phyloP scores from a whole-genome alignment of 192 early-diverging fungal genomes.

The Backusella tuberculispora region DNA sequence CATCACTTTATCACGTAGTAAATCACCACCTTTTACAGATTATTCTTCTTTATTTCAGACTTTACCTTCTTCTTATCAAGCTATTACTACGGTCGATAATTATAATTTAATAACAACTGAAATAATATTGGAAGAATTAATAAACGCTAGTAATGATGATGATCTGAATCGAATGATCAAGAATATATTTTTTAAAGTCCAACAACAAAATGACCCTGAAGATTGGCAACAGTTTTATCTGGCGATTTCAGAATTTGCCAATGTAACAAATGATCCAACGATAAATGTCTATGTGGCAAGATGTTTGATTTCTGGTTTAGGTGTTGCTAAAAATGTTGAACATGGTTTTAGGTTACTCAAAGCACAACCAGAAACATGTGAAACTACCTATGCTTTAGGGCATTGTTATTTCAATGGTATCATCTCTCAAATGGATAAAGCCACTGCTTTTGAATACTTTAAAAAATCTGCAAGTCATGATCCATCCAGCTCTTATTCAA shows the following conservation, averaged over 20 bases:
- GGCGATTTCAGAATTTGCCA: conserved; percentile 18
- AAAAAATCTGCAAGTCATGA: conserved; percentile 4
- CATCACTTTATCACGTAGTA: conserved; percentile 6
- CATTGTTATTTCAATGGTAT: conserved; percentile 34
- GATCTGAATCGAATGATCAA: not conserved
- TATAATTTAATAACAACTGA: not conserved
- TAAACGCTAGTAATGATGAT: not conserved
- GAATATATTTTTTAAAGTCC: conserved; percentile 26
- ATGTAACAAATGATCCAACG: conserved; percentile 1
- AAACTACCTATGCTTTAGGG: conserved; percentile 29
- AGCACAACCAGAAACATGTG: conserved; percentile 14
- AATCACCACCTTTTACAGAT: not conserved
- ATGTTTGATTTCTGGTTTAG: conserved; percentile 33
- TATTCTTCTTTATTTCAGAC: not conserved
- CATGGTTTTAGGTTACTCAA: conserved; percentile 27
- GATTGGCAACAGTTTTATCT: conserved; percentile 31
- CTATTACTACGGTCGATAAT: no score
- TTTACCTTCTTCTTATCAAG: not conserved
- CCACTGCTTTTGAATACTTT: conserved; percentile 28
- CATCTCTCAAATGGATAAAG: conserved; percentile 1
- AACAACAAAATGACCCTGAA: conserved; percentile 19
- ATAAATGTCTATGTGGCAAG: conserved; percentile 33
- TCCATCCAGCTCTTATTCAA: not conserved
- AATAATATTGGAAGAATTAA: not conserved
- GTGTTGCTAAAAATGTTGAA: conserved; percentile 12